Percentiles rank a stretch among this genome's conserved stretches.
Conservation (phyloP, 768 basidiomycete genomes). For the Suillus bovinus region DNA sequence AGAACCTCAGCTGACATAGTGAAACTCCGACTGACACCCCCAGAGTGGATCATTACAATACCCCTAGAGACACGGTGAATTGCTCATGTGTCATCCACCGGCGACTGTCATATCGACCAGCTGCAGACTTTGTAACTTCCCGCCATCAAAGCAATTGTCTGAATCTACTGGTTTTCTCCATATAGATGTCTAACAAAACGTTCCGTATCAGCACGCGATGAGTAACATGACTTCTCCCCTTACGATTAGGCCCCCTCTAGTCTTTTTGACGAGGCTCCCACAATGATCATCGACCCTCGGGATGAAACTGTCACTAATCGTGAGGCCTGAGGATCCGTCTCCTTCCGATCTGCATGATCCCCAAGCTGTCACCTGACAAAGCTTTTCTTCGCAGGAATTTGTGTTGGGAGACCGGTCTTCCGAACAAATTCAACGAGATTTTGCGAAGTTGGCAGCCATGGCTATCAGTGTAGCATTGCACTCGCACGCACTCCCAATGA, state of each 20-base stretch:
- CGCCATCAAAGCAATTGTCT: neutral
- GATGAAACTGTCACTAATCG: neutral
- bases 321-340: neutral
- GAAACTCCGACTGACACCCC: too few relatives aligned
- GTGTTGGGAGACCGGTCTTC: neutral
- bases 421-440: neutral
- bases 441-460: neutral
- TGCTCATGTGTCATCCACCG: too few relatives aligned
- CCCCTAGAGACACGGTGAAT: too few relatives aligned
- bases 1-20: too few relatives aligned
- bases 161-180: neutral
- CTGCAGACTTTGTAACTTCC: neutral
- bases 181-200: neutral
- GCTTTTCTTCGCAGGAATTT: neutral
- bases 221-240: too few relatives aligned
- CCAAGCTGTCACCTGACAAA: neutral
- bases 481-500: neutral
- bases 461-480: neutral
- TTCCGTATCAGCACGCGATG: neutral
- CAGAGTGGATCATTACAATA: too few relatives aligned
- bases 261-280: neutral
- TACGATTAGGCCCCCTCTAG: neutral
- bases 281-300: neutral
- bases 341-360: neutral
- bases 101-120: neutral